Evolutionary conservation across 2,329 filamentous ascomycete species (phyloP), one percentile per base, ranked within the genome.

Genomic region (Domatiomyces globalis): DNA sequence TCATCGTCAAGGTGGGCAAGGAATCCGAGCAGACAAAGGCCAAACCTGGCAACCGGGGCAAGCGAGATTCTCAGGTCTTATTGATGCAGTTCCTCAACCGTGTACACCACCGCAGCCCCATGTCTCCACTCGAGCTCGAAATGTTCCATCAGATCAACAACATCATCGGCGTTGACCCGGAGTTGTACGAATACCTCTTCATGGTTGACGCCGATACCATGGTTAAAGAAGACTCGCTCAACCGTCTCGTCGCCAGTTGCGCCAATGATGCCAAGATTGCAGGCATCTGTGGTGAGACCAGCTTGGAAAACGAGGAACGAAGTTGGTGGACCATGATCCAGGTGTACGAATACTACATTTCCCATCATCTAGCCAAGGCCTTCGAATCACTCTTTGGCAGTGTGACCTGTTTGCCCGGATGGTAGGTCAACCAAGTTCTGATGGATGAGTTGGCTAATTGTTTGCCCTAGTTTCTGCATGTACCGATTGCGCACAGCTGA

Each of bases 301-400:
- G 84, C 67, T 75, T 98, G 63, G 86, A 95, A 66, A 98, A 98
- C 63, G 90, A 95, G 67, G 87, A 95, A 62, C 79, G 83, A 59
- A 89, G 83, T 62, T 96, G 89, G 88, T 95, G 87, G 87, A 98
- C 92, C 10, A 98, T 98, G 92, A 98, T 98, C 63, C 92, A 98
- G 68, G 92, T 98, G 58, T 98, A 98, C 71, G 92, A 98, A 68
- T 98, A 98, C 74, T 98, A 89, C 68, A 98, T 98, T 65, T 96
- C 92, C 27, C 92, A 98, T 75, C 85, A 98, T 69, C 73, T 98
- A 66, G 77, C 92, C 50, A 98, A 98, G 73, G 87, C 92, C 56
- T 98, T 98, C 65, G 92, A 98, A 67, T 95, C 88, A 54, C 79
- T 98, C 54, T 98, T 98, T 64, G 92, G 89, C 65, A 94, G 87